These are phyloP conservation scores for Stachybotrys chlorohalonatus DNA, from an alignment of 2,329 filamentous ascomycete species.

Conservation along the genomic window DNA sequence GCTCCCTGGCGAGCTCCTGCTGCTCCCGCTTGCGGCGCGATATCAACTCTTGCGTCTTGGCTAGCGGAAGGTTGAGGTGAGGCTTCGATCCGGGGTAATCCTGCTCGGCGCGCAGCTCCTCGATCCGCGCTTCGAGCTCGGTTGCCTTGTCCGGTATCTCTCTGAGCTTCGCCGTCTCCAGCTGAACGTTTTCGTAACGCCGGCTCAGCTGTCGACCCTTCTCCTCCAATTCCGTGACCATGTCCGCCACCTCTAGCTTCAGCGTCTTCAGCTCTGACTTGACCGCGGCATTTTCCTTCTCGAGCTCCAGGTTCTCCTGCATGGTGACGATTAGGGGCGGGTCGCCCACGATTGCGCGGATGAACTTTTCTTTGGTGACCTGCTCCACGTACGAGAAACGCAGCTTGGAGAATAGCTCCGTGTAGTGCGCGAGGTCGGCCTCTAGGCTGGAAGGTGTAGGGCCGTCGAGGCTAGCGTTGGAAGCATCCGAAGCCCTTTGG, in stretches of 20 bases:
- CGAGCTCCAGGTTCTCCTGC: conserved; percentile 72
- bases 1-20: conserved; percentile 50
- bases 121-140: conserved; percentile 39
- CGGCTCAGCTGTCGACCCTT: conserved; percentile 49
- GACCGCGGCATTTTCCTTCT: conserved; percentile 55
- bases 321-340: conserved; percentile 77
- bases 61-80: conserved; percentile 45
- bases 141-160: conserved; percentile 42
- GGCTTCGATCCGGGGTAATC: conserved; percentile 24
- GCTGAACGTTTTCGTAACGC: conserved; percentile 40
- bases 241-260: conserved; percentile 67
- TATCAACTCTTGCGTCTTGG: conserved; percentile 45
- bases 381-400: conserved; percentile 97
- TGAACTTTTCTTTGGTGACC: conserved; percentile 96
- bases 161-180: conserved; percentile 37
- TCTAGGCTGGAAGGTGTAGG: conserved; percentile 69
- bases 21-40: conserved; percentile 40
- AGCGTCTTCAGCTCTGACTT: conserved; percentile 72
- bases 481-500: conserved; percentile 64
- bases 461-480: conserved; percentile 53
- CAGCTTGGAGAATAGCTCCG: conserved; percentile 90
- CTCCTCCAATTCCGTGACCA: conserved; percentile 64
- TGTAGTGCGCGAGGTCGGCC: conserved; percentile 82
- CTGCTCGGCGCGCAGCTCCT: conserved; percentile 31
- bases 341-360: conserved; percentile 84